These are phyloP conservation scores for Colletotrichum kahawae DNA, from an alignment of 2,329 filamentous ascomycete genomes.

Conservation along the genomic window DNA sequence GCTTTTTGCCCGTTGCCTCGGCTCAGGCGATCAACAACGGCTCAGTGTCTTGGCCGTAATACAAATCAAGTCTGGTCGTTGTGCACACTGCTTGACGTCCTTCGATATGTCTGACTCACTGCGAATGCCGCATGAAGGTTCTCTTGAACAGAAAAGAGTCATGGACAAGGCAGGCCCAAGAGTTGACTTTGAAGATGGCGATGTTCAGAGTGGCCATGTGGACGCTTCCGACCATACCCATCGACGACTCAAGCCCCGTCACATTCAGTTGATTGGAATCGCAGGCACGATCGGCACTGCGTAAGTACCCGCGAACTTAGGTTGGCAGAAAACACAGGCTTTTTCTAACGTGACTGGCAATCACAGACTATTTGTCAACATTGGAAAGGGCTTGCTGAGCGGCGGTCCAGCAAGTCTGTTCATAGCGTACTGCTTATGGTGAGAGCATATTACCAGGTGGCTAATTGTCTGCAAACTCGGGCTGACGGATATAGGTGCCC, in stretches of 20 bases:
- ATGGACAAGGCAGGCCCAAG: background rate
- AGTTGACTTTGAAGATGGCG: background rate
- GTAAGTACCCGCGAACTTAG: background rate
- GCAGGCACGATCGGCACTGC: background rate
- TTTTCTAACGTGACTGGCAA: background rate
- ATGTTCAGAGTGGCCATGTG: background rate
- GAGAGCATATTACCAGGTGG: rapidly evolving
- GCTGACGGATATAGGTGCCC: background rate
- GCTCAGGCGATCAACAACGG: background rate
- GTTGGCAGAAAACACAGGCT: too few species aligned
- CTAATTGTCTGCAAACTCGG: background rate
- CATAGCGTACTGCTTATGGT: background rate
- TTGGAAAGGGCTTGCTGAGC: background rate
- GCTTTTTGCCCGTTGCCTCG: background rate
- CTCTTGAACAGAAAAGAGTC: background rate
- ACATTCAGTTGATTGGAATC: background rate
- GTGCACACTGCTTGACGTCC: background rate
- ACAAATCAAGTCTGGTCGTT: background rate
- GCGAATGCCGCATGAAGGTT: background rate
- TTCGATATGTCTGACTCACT: background rate
- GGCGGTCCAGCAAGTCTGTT: background rate
- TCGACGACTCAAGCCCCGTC: background rate
- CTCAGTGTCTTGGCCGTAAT: background rate
- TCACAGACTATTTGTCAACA: background rate
- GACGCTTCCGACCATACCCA: background rate